Evolutionary conservation across 805 yeast genomes (phyloP).

Genomic region (Candida glaebosa): DNA sequence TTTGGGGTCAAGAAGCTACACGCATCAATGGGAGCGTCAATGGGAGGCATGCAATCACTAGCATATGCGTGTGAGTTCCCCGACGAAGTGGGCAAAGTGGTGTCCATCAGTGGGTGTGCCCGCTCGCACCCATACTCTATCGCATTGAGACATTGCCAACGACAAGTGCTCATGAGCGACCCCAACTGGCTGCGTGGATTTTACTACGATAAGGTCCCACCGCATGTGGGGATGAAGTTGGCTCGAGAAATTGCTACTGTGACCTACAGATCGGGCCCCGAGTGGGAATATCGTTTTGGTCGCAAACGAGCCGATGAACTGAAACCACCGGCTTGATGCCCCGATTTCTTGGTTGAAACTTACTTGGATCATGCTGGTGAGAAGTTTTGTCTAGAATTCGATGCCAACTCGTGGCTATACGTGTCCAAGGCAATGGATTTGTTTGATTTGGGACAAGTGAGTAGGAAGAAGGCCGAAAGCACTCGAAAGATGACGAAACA

Average conservation of each 20-base stretch:
- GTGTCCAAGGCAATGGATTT: constrained; percentile 93
- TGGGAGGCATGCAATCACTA: constrained; percentile 99
- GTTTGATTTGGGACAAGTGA: constrained; percentile 66
- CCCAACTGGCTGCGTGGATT: constrained; percentile 93
- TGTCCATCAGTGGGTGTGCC: constrained; percentile 89
- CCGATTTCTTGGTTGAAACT: constrained; percentile 89
- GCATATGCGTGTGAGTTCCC: constrained; percentile 86
- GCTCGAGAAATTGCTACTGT: constrained; percentile 93
- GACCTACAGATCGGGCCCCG: constrained; percentile 93
- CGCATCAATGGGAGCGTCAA: constrained; percentile 86
- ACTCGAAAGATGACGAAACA: constrained; percentile 39
- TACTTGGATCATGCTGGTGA: constrained; percentile 94
- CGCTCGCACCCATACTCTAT: constrained; percentile 92
- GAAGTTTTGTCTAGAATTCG: constrained; percentile 87
- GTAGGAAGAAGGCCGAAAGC: constrained; percentile 40
- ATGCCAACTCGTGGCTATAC: constrained; percentile 83
- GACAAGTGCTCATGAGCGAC: constrained; percentile 92
- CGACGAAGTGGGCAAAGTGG: constrained; percentile 65
- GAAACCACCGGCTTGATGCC: constrained; percentile 81
- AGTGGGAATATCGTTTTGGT: constrained; percentile 93
- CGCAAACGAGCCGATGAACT: constrained; percentile 80
- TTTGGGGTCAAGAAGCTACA: constrained; percentile 62
- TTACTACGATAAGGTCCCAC: constrained; percentile 77
- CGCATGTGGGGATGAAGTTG: constrained; percentile 92
- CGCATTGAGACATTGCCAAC: constrained; percentile 88